These are phyloP conservation scores for Sclerotinia nivalis DNA, from an alignment of 2,329 filamentous ascomycete species.

Conservation along the genomic window DNA sequence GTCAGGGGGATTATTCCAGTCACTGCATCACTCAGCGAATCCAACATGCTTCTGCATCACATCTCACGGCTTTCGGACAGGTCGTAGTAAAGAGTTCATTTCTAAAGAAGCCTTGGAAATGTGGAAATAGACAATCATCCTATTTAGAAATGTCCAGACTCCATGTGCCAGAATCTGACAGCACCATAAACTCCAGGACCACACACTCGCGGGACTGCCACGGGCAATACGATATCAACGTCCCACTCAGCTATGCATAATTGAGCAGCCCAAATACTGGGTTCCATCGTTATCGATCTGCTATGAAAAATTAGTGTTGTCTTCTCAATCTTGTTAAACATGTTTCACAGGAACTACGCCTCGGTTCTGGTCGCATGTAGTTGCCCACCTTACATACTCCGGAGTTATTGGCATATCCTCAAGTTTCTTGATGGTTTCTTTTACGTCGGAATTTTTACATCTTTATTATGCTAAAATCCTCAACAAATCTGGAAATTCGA, in stretches of 20 bases:
- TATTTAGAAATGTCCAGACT: neutral
- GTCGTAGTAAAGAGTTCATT: neutral
- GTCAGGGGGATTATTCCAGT: neutral
- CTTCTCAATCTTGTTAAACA: neutral
- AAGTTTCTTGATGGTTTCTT: neutral
- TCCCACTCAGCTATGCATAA: neutral
- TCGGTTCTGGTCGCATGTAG: neutral
- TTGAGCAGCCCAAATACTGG: neutral
- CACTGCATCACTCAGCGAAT: neutral
- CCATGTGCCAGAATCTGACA: neutral
- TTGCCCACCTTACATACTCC: neutral
- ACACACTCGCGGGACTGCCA: neutral
- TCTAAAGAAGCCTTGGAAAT: neutral
- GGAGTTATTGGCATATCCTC: neutral
- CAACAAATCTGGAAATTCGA: neutral
- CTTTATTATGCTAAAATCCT: neutral
- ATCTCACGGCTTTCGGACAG: neutral
- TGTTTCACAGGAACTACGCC: too few relatives aligned
- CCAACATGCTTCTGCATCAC: neutral
- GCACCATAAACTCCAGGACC: neutral
- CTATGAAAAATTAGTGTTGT: neutral
- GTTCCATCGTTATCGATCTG: neutral
- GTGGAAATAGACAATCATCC: neutral
- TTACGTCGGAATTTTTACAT: neutral
- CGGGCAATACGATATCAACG: neutral